phyloP scores from a whole-genome alignment of 768 basidiomycete genomes.

The Lanmaoa pseudosensibilis region DNA sequence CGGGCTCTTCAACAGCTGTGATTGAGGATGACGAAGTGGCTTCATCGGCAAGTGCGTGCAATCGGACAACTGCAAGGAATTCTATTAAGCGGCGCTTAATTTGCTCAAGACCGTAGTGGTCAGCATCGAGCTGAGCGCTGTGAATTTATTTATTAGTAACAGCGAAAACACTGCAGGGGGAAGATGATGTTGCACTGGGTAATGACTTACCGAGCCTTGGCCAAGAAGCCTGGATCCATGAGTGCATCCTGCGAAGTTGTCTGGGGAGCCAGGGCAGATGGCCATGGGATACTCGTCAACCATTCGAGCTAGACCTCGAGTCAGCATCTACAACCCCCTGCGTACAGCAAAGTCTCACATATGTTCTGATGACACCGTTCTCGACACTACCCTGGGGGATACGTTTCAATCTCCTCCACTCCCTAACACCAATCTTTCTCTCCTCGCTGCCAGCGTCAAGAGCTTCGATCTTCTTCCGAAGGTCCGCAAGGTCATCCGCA shows the following conservation, averaged over 20 bases:
- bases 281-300: constrained; percentile 86
- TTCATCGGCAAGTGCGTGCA: constrained; percentile 38
- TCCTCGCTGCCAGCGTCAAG: constrained; percentile 76
- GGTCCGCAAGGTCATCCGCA: constrained; percentile 73
- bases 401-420: constrained; percentile 80
- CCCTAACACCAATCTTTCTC: constrained; percentile 75
- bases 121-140: constrained; percentile 73
- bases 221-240: constrained; percentile 58
- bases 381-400: constrained; percentile 92
- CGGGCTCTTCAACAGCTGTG: constrained; percentile 4
- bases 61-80: constrained; percentile 83
- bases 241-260: constrained; percentile 38
- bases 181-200: background rate
- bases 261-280: constrained; percentile 36
- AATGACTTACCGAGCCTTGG: constrained; percentile 53
- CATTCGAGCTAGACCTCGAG: constrained; percentile 64
- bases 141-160: background rate
- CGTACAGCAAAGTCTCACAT: constrained; percentile 47
- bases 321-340: constrained; percentile 6
- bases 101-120: constrained; percentile 90
- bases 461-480: constrained; percentile 71
- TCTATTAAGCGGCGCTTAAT: constrained; percentile 91
- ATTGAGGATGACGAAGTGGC: constrained; percentile 1
- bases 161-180: too few species aligned
- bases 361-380: constrained; percentile 83